Base-by-base conservation (phyloP, 306 rosid genomes). In the Trichosanthes cucumerina region DNA sequence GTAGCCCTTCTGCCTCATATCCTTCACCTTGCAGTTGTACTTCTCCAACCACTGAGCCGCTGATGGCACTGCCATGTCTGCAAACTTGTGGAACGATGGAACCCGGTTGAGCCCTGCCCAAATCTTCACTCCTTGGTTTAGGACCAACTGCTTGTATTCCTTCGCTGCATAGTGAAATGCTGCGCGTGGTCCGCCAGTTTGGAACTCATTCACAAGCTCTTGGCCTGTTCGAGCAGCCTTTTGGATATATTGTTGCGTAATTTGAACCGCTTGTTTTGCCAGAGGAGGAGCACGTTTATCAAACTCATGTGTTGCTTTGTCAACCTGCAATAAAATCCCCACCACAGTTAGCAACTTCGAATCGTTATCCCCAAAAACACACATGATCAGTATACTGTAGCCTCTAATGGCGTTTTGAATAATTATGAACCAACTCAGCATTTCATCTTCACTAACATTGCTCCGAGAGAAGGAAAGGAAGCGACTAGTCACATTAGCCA, bases 211-310 rank as follows among this genome's bases (percentile, higher is more conserved):
- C 2, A 79, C 85, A 38, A 88, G 82, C 65, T 77, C 82, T n/a
- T 78, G 86, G 0, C 89, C 85, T 28, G 82, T 88, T 9, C 81
- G 49, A 21, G 82, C 24, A 34, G 80, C 81, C 76, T 81, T 84
- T 47, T 72, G 84, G 65, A 86, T 52, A n/a, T 87, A 80, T 81
- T 9, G 8, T 54, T 83, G 89, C 2, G 86, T 11, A 65, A 44
- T 60, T 73, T 65, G n/a, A 0, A 56, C 92, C 44, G 85, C 82
- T 24, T 81, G 82, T 85, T 89, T 92, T 9, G 90, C 96, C 44
- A 85, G 66, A 4, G 80, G 49, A 46, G 98, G 97, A 56, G 97
- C 88, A 75, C 88, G 89, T 81, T 86, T 84, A 65, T 85, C 81
- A 75, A 92, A 86, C 80, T 86, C 86, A 57, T 78, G 46, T 2